These are phyloP conservation scores for Fomitopsis serialis DNA, from an alignment of 768 basidiomycete genomes.

Conservation along the genomic window DNA sequence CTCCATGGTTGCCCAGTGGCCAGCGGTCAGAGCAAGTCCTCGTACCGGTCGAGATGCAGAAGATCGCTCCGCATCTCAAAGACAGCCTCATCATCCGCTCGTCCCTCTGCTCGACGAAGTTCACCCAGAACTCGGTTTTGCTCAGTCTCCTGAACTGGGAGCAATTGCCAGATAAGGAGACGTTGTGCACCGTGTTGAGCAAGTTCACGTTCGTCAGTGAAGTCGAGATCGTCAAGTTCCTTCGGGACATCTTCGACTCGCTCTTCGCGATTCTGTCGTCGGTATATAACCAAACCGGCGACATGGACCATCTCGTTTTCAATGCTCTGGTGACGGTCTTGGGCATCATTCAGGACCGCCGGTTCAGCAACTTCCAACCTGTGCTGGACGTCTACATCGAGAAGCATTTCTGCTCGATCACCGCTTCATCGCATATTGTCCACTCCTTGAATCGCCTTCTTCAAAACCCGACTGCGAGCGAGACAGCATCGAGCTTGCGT, in stretches of 20 bases:
- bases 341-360: constrained; percentile 87
- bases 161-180: constrained; percentile 53
- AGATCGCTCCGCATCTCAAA: constrained; percentile 60
- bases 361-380: constrained; percentile 93
- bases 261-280: constrained; percentile 88
- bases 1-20: constrained; percentile 51
- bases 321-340: constrained; percentile 88
- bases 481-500: constrained; percentile 74
- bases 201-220: constrained; percentile 92
- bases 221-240: constrained; percentile 91
- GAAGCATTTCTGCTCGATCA: constrained; percentile 75
- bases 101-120: constrained; percentile 87
- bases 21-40: constrained; percentile 56
- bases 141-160: constrained; percentile 82
- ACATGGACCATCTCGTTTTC: constrained; percentile 85
- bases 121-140: constrained; percentile 86
- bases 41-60: constrained; percentile 56
- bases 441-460: constrained; percentile 84
- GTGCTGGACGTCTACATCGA: constrained; percentile 93
- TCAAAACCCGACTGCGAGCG: constrained; percentile 61
- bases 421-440: constrained; percentile 81
- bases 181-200: constrained; percentile 65
- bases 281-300: constrained; percentile 61
- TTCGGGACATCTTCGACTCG: constrained; percentile 87
- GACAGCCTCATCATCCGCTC: constrained; percentile 82